These are phyloP conservation scores for Hibiscus mutabilis DNA, from an alignment of 345 rosid species.

Conservation along the genomic window DNA sequence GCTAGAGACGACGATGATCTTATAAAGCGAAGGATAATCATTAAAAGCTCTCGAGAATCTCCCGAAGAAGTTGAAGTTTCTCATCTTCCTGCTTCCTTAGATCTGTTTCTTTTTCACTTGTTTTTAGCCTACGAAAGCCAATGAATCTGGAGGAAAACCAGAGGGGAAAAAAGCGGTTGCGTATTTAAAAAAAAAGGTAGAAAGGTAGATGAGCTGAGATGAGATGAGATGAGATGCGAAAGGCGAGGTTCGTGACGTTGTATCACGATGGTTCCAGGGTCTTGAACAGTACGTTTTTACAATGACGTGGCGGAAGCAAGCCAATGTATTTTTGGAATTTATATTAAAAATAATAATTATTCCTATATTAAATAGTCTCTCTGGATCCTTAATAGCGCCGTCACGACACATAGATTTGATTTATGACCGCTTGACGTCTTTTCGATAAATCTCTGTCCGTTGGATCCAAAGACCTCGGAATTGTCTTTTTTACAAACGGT, in stretches of 20 bases:
- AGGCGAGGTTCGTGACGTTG: constrained; percentile 7
- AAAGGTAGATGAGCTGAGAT: not conserved
- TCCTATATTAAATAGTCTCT: not conserved
- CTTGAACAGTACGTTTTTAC: not conserved
- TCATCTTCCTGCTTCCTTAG: constrained; percentile 36
- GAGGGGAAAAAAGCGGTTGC: not conserved
- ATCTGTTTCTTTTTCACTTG: constrained; percentile 9
- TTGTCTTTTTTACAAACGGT: not conserved
- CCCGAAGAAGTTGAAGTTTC: constrained; percentile 42
- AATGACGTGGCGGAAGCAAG: constrained; percentile 28
- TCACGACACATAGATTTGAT: not conserved
- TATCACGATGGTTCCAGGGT: not conserved
- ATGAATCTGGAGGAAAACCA: constrained; percentile 19
- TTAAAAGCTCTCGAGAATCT: constrained; percentile 59
- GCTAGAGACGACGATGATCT: constrained; percentile 63
- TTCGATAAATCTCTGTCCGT: not conserved
- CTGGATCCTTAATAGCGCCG: not conserved
- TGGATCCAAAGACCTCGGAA: not conserved
- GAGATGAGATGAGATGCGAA: too few species aligned
- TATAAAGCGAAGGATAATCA: constrained; percentile 63
- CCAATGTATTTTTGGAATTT: not conserved
- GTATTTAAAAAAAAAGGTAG: not conserved
- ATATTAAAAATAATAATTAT: not conserved
- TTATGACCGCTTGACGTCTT: not conserved
- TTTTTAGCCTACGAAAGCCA: not conserved